A percentile compares a stretch with the other conserved stretches of the same genome.
phyloP scores from a whole-genome alignment of 495 filamentous ascomycete genomes.

The Parathielavia hyrcaniae region DNA sequence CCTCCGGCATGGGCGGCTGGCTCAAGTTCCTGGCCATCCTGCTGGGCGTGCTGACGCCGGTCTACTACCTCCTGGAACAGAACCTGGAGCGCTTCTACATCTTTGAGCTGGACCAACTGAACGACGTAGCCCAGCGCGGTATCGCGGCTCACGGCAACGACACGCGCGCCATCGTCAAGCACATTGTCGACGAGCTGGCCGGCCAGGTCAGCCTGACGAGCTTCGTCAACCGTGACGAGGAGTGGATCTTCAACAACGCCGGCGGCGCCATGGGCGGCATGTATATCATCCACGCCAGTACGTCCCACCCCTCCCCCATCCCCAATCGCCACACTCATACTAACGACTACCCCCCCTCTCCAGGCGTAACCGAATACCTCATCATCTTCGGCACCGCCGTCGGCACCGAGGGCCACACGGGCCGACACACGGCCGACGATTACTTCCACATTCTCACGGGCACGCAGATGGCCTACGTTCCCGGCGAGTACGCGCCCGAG shows the following conservation, averaged over 20 bases:
- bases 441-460: slow-evolving; percentile 86
- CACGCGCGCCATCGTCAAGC: slow-evolving; percentile 59
- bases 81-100: slow-evolving; percentile 71
- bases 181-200: slow-evolving; percentile 54
- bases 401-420: slow-evolving; percentile 81
- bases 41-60: slow-evolving; percentile 51
- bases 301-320: slow-evolving; percentile 20
- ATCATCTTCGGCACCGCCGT: slow-evolving; percentile 59
- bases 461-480: slow-evolving; percentile 63
- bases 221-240: slow-evolving; percentile 54
- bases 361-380: slow-evolving; percentile 22
- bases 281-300: slow-evolving; percentile 82
- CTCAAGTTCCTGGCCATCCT: slow-evolving; percentile 56
- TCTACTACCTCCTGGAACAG: slow-evolving; percentile 59
- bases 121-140: slow-evolving; percentile 58
- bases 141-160: slow-evolving; percentile 65
- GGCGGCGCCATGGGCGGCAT: slow-evolving; percentile 84
- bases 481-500: slow-evolving; percentile 64
- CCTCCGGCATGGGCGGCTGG: slow-evolving; percentile 30
- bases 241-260: slow-evolving; percentile 74
- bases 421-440: slow-evolving; percentile 82
- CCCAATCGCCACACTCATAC: not conserved
- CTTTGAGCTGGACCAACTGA: slow-evolving; percentile 61
- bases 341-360: not conserved
- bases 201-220: slow-evolving; percentile 35